Evolutionary conservation across 495 filamentous ascomycete species (phyloP), one percentile per base, ranked within the genome.

Genomic region (Hyaloscypha variabilis): DNA sequence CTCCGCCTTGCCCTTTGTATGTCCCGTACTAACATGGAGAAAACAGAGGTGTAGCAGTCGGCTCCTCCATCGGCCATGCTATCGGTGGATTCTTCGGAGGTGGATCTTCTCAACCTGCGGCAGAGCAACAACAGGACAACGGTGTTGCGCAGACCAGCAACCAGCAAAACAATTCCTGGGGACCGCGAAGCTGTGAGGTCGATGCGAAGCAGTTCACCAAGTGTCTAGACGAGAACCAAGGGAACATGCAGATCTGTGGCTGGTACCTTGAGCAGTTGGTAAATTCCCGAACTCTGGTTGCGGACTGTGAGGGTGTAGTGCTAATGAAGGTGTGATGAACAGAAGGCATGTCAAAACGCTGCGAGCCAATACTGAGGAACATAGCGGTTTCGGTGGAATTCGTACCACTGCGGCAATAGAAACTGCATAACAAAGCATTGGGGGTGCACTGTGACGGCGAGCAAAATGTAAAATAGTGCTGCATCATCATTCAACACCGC

Each of bases 251-350:
- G 76, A 97, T 97, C 72, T 99, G 95, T 81, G 88, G 89, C 67
- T 99, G 95, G 95, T 99, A 99, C 76, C 78, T 99, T 71, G 94
- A 98, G 77, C 95, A 99, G 85, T 82, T 99, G 76, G 70, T 75
- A 76, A 73, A 76, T 79, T 25, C 50, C 24, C 24, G 19, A n/a
- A n/a, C n/a, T n/a, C n/a, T n/a, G 8, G 28, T 21, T 59, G 19
- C n/a, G 8, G 21, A 23, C 28, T 65, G 56, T 61, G 53, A 14
- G 21, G 3, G 26, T 4, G 54, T 25, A 65, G 29, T 69, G 62
- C 75, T 65, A 64, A 57, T 54, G n/a, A n/a, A 49, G 24, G 28
- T 62, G 30, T 31, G 8, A 29, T 34, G 39, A 66, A 72, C 65
- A 89, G 87, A 97, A 97, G 85, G 92, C 94, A 58, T 98, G 94